These are phyloP conservation scores for Aspergillus eucalypticola DNA, from an alignment of 2,329 filamentous ascomycete genomes.

Conservation along the genomic window DNA sequence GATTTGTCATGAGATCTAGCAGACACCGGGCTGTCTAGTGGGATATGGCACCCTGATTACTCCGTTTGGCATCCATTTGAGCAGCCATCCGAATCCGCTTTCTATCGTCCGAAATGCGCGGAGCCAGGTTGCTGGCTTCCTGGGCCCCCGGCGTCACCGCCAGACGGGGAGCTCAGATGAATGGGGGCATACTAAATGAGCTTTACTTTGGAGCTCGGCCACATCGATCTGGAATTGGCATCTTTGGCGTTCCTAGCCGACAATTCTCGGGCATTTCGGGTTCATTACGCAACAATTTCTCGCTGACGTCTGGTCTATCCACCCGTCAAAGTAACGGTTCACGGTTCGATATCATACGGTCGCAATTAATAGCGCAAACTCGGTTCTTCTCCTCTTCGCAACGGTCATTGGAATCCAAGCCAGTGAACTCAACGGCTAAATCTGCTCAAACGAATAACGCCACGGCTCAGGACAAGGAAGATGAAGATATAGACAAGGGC, in stretches of 20 bases:
- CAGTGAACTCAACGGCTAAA: slow-evolving; percentile 19
- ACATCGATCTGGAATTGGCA: slow-evolving; percentile 1
- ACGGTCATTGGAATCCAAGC: slow-evolving; percentile 29
- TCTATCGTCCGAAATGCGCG: slow-evolving; percentile 42
- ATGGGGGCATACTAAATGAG: slow-evolving; percentile 20
- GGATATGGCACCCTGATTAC: slow-evolving; percentile 36
- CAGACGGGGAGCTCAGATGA: slow-evolving; percentile 26
- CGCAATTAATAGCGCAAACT: not conserved
- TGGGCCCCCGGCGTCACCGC: slow-evolving; percentile 34
- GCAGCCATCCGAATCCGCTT: slow-evolving; percentile 25
- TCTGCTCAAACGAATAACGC: slow-evolving; percentile 30
- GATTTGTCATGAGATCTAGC: slow-evolving; percentile 22
- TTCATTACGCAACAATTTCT: slow-evolving; percentile 22
- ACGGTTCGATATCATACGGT: not conserved
- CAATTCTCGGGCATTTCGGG: slow-evolving; percentile 28
- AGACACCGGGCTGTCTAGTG: slow-evolving; percentile 15
- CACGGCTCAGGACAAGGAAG: slow-evolving; percentile 43
- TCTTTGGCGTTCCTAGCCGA: slow-evolving; percentile 17
- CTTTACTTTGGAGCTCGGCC: slow-evolving; percentile 18
- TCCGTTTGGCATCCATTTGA: slow-evolving; percentile 29
- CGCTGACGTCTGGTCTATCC: slow-evolving; percentile 18
- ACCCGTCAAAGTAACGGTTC: slow-evolving; percentile 18
- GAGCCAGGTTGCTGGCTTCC: slow-evolving; percentile 41
- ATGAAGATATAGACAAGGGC: slow-evolving; percentile 59
- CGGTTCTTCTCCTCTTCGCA: slow-evolving; percentile 32